Evolutionary conservation across 2,329 filamentous ascomycete genomes (phyloP), one percentile per base, ranked within the genome.

Genomic region (Simplicillium sp.): DNA sequence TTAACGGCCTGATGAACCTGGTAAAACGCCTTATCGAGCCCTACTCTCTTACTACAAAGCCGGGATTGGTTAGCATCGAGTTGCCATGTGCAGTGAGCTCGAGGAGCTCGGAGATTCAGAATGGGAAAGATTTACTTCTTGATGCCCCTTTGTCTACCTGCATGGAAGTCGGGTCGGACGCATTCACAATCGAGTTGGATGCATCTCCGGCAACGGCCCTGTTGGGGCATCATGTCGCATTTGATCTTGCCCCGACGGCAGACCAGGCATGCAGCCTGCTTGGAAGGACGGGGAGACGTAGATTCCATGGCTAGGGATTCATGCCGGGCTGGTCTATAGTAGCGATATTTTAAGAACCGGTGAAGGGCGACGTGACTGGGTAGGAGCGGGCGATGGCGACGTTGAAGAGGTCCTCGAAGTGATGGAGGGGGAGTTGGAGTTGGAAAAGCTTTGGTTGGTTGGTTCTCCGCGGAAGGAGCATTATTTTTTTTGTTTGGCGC

Each of bases 91-190:
- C 15, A n/a, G 3, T 11, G 17, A 14, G 25, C 12, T n/a, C 34
- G 29, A 18, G 39, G 14, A n/a, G 25, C 11, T 29, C 4, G 36
- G 25, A 33, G 15, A 32, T 11, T 34, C n/a, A 12, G 12, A 35
- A 35, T 31, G 7, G 43, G 7, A 36, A 6, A 17, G 33, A 49
- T 67, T 60, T 60, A 82, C 82, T 87, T 87, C 58, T 86, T 87
- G 45, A 86, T 82, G 16, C 82, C 83, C 54, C 86, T 86, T 53
- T 84, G 81, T 38, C 83, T 68, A 7, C 82, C 82, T 4, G 84
- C 73, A 46, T 85, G 81, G 53, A 85, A 84, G n/a, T 74, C 74
- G n/a, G 73, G 82, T 3, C 84, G 76, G 6, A 84, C 64, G 54
- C 82, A 87, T 44, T 84, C 77, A 12, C 63, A 55, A 29, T 71